A percentile compares a stretch with the other conserved stretches of the same genome.
Evolutionary conservation across 1,139 yeast species (phyloP).

Genomic region (Arxiozyma slooffiae): DNA sequence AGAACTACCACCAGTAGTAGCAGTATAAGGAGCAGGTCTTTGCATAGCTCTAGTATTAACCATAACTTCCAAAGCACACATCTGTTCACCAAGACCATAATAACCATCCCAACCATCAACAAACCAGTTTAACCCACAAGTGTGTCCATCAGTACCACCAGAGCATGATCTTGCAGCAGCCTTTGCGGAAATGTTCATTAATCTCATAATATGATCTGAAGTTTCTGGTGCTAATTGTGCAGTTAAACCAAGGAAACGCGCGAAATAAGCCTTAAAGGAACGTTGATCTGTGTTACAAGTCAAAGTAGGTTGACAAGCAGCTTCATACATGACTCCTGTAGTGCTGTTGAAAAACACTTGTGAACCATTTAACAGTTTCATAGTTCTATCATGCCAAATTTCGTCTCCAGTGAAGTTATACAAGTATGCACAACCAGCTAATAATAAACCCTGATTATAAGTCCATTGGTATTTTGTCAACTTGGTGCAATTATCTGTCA

Average conservation of each 20-base stretch:
- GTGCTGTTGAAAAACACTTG: slow-evolving; percentile 45
- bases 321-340: slow-evolving; percentile 56
- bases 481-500: slow-evolving; percentile 52
- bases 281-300: slow-evolving; percentile 83
- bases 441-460: slow-evolving; percentile 73
- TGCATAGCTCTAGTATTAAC: slow-evolving; percentile 50
- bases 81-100: slow-evolving; percentile 92
- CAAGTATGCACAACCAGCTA: slow-evolving; percentile 75
- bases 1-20: slow-evolving; percentile 51
- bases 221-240: slow-evolving; percentile 63
- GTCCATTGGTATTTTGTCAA: slow-evolving; percentile 67
- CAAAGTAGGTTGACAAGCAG: slow-evolving; percentile 60
- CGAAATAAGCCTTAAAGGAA: slow-evolving; percentile 73
- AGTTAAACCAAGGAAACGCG: slow-evolving; percentile 68
- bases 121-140: slow-evolving; percentile 83
- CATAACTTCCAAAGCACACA: slow-evolving; percentile 73
- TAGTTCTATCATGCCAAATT: slow-evolving; percentile 57
- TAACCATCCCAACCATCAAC: slow-evolving; percentile 61
- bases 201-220: slow-evolving; percentile 40
- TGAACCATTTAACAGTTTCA: slow-evolving; percentile 44
- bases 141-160: slow-evolving; percentile 82
- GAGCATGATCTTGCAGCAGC: slow-evolving; percentile 78
- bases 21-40: slow-evolving; percentile 50
- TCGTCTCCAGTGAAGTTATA: slow-evolving; percentile 63
- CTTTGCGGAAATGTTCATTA: slow-evolving; percentile 52